Evolutionary conservation across 2,329 filamentous ascomycete species (phyloP).

Genomic region (Cercospora zeae-maydis): DNA sequence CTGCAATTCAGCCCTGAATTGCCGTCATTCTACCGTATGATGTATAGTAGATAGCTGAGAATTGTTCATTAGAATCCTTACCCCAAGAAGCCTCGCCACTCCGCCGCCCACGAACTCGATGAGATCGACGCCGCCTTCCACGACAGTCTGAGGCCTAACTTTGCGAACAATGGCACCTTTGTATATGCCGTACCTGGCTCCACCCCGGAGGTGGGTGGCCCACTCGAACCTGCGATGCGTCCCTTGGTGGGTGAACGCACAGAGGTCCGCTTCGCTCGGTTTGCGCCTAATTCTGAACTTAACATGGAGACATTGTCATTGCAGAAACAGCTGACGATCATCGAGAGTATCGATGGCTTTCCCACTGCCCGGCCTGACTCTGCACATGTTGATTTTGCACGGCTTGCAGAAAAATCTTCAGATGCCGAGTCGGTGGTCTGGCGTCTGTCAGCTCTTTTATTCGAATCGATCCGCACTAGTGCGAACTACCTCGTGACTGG

Average conservation of each 20-base stretch:
- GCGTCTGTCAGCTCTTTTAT: slow-evolving; percentile 82
- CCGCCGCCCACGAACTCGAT: slow-evolving; percentile 60
- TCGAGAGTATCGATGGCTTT: slow-evolving; percentile 38
- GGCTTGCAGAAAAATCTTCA: slow-evolving; percentile 39
- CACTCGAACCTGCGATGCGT: slow-evolving; percentile 54
- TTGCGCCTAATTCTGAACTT: slow-evolving; percentile 50
- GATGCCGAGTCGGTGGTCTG: slow-evolving; percentile 71
- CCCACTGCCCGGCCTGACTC: slow-evolving; percentile 54
- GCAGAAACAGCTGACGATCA: slow-evolving; percentile 43
- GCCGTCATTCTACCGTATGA: slow-evolving; percentile 2
- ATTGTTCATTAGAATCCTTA: slow-evolving; percentile 34
- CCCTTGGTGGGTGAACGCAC: slow-evolving; percentile 61
- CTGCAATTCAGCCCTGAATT: not conserved
- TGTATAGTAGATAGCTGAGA: slow-evolving; percentile 36
- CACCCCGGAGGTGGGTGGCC: slow-evolving; percentile 42
- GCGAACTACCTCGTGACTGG: slow-evolving; percentile 32
- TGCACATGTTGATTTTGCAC: slow-evolving; percentile 47
- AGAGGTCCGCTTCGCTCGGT: slow-evolving; percentile 63
- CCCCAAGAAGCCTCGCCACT: slow-evolving; percentile 31
- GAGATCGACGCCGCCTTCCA: slow-evolving; percentile 66
- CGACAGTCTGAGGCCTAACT: slow-evolving; percentile 71
- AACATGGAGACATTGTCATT: slow-evolving; percentile 27
- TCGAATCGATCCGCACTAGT: slow-evolving; percentile 58
- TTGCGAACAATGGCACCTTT: slow-evolving; percentile 71
- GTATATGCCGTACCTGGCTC: slow-evolving; percentile 56